phyloP scores from a whole-genome alignment of 768 basidiomycete species.

The Lactarius hatsudake region DNA sequence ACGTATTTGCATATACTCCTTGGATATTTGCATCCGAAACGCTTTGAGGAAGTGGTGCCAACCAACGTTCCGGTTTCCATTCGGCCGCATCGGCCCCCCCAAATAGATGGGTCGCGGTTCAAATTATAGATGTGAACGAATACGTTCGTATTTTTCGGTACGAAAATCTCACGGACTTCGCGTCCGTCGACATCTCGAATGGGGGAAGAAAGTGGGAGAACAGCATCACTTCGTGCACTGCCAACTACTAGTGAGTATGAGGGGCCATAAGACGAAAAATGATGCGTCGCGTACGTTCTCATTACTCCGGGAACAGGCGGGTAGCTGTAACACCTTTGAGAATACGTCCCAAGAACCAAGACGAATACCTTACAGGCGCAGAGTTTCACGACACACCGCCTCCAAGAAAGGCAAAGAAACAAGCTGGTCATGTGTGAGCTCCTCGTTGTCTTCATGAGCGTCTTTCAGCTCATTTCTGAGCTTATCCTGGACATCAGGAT shows the following conservation, averaged over 20 bases:
- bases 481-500: conserved; percentile 13
- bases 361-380: conserved; percentile 27
- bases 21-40: conserved; percentile 34
- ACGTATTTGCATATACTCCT: conserved; percentile 37
- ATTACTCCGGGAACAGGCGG: not conserved
- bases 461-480: not conserved
- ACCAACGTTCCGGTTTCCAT: conserved; percentile 47
- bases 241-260: not conserved
- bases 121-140: conserved; percentile 31
- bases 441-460: conserved; percentile 27
- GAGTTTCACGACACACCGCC: conserved; percentile 32
- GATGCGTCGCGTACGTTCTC: not conserved
- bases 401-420: conserved; percentile 36
- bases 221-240: not conserved
- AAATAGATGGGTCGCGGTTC: conserved; percentile 35
- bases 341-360: not conserved
- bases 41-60: conserved; percentile 29
- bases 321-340: not conserved
- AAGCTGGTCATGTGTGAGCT: conserved; percentile 35
- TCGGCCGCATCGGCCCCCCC: conserved; percentile 44
- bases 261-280: not conserved
- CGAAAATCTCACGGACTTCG: conserved; percentile 21
- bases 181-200: not conserved
- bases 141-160: conserved; percentile 33
- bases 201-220: not conserved